Percentiles rank a stretch among this genome's conserved stretches.
phyloP scores from a whole-genome alignment of 148 eudicot genomes.

The Vaccinium vitisidaea region DNA sequence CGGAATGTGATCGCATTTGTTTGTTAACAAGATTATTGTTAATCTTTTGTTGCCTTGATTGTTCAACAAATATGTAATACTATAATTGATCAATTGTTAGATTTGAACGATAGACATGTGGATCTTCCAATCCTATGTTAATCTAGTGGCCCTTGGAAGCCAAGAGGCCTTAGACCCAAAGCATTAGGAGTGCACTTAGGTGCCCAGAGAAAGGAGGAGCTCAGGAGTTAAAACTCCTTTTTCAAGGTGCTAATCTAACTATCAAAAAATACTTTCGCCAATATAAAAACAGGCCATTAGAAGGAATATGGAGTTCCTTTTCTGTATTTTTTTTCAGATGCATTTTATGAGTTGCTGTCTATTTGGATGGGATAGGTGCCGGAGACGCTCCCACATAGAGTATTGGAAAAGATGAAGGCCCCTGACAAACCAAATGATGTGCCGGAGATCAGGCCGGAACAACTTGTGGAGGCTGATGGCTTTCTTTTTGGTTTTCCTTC shows the following conservation, averaged over 20 bases:
- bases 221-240: too few relatives aligned
- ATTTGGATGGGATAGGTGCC: conserved; percentile 41
- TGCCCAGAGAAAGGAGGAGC: too few relatives aligned
- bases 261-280: too few relatives aligned
- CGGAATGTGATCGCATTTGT: not conserved
- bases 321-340: not conserved
- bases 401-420: conserved; percentile 67
- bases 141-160: not conserved
- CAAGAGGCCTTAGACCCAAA: too few relatives aligned
- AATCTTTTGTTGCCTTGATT: not conserved
- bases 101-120: not conserved
- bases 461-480: conserved; percentile 68
- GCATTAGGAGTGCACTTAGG: too few relatives aligned
- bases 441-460: conserved; percentile 51
- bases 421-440: conserved; percentile 56
- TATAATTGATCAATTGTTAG: not conserved
- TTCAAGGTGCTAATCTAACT: too few relatives aligned
- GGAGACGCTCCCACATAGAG: conserved; percentile 49
- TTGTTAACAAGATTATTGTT: not conserved
- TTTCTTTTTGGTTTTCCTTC: conserved; percentile 73
- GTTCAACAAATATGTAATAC: not conserved
- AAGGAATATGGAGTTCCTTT: not conserved
- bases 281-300: not conserved
- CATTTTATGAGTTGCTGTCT: not conserved
- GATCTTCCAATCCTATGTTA: not conserved